A percentile compares a stretch with the other conserved stretches of the same genome.
Evolutionary conservation across 768 basidiomycete species (phyloP).

Genomic region (Gautieria morchelliformis): DNA sequence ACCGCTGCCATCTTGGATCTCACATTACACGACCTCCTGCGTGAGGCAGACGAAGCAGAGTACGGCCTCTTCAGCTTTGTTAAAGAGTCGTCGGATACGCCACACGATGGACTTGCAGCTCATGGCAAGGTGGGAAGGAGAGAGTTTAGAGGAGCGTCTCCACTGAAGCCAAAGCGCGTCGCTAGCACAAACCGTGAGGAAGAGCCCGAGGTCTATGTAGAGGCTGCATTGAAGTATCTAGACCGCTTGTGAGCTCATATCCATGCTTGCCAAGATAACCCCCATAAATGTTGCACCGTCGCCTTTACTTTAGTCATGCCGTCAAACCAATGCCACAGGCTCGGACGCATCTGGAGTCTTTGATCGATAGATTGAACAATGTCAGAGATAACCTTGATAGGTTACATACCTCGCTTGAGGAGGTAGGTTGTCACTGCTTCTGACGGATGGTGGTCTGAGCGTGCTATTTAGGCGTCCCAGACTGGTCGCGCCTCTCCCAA

Average conservation of each 20-base stretch:
- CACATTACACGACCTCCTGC: constrained; percentile 64
- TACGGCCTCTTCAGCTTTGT: constrained; percentile 66
- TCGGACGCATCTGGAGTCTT: constrained; percentile 28
- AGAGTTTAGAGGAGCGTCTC: constrained; percentile 63
- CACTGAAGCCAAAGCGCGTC: constrained; percentile 41
- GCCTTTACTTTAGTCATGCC: constrained; percentile 35
- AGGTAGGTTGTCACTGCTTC: constrained; percentile 22
- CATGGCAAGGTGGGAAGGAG: constrained; percentile 45
- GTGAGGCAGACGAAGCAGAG: constrained; percentile 70
- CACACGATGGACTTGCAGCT: constrained; percentile 18
- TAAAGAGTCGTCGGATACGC: constrained; percentile 21
- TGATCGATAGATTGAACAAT: constrained; percentile 30
- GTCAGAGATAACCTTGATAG: constrained; percentile 27
- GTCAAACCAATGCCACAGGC: constrained; percentile 42
- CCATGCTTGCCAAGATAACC: not conserved
- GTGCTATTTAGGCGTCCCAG: not conserved
- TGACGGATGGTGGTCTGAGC: not conserved
- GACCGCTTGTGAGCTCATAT: constrained; percentile 56
- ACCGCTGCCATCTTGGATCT: constrained; percentile 55
- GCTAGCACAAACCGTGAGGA: constrained; percentile 36
- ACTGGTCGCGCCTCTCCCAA: constrained; percentile 18
- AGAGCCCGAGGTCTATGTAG: constrained; percentile 67
- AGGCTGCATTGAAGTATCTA: constrained; percentile 67
- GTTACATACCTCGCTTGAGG: constrained; percentile 27
- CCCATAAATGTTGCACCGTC: constrained; percentile 4